phyloP scores from a whole-genome alignment of 495 filamentous ascomycete genomes.

The Xylaria castorea region DNA sequence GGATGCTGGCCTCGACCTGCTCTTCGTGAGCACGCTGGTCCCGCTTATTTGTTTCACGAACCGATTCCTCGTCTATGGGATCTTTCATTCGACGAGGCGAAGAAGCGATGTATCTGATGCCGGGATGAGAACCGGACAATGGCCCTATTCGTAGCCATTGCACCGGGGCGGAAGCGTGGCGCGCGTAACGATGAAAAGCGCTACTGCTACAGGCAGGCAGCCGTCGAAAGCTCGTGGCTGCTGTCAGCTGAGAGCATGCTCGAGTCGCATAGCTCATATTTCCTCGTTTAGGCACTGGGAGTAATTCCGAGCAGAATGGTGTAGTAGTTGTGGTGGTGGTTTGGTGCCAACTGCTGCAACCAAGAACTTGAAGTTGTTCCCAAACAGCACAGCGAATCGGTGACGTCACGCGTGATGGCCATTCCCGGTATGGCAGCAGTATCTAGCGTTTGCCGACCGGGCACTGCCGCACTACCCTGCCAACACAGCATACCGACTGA shows the following conservation, averaged over 20 bases:
- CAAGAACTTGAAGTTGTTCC: not conserved
- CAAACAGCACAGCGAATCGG: not conserved
- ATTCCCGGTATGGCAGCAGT: not conserved
- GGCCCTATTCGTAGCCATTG: not conserved
- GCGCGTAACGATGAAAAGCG: not conserved
- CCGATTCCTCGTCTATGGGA: constrained; percentile 37
- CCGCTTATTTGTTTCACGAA: constrained; percentile 47
- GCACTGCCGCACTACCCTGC: not conserved
- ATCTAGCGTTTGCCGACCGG: not conserved
- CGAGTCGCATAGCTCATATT: constrained; percentile 43
- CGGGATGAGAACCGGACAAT: not conserved
- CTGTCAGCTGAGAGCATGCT: constrained; percentile 35
- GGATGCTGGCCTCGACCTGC: constrained; percentile 43
- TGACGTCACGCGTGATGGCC: constrained; percentile 12
- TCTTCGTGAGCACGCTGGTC: constrained; percentile 48
- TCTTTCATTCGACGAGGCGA: constrained; percentile 22
- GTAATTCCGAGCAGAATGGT: constrained; percentile 1
- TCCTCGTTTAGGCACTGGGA: not conserved
- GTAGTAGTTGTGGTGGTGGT: not conserved
- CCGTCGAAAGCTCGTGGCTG: constrained; percentile 31
- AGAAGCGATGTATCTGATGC: not conserved
- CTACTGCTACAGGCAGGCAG: constrained; percentile 25
- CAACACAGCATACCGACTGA: not conserved
- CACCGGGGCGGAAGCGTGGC: not conserved
- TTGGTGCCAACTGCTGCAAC: not conserved